phyloP scores from a whole-genome alignment of 129 eudicot species.

The Flaveria ramosissima region DNA sequence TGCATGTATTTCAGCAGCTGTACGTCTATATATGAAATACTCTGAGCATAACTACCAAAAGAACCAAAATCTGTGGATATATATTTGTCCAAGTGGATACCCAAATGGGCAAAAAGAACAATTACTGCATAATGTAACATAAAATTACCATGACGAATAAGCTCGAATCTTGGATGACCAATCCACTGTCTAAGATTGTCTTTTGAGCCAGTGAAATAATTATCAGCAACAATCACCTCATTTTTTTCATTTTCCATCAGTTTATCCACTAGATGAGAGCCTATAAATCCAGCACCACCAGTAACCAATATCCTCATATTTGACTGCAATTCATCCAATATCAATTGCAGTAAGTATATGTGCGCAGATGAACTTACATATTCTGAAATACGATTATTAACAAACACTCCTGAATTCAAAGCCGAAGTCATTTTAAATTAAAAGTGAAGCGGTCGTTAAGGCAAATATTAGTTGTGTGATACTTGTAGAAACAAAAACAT shows the following conservation, averaged over 20 bases:
- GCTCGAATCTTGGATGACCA: constrained; percentile 95
- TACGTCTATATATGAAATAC: background rate
- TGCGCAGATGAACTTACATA: background rate
- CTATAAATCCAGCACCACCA: constrained; percentile 98
- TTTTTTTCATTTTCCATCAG: constrained; percentile 92
- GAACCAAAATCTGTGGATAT: background rate
- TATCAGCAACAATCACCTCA: constrained; percentile 91
- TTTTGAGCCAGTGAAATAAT: constrained; percentile 90
- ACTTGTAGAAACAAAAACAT: background rate
- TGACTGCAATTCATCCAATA: constrained; percentile 48
- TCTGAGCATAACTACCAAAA: background rate
- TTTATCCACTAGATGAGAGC: constrained; percentile 89
- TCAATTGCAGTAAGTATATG: constrained; percentile 2
- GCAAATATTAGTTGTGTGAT: background rate
- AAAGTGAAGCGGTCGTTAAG: background rate
- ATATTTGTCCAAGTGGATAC: background rate
- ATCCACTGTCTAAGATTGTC: constrained; percentile 89
- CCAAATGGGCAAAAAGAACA: background rate
- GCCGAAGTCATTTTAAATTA: background rate
- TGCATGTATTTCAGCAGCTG: background rate
- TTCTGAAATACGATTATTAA: background rate
- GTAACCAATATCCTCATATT: constrained; percentile 93
- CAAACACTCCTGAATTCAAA: background rate
- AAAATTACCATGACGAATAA: constrained; percentile 79
- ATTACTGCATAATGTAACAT: background rate